Evolutionary conservation across 176 grass and related monocot species (phyloP).

Genomic region (Musa itinerans): DNA sequence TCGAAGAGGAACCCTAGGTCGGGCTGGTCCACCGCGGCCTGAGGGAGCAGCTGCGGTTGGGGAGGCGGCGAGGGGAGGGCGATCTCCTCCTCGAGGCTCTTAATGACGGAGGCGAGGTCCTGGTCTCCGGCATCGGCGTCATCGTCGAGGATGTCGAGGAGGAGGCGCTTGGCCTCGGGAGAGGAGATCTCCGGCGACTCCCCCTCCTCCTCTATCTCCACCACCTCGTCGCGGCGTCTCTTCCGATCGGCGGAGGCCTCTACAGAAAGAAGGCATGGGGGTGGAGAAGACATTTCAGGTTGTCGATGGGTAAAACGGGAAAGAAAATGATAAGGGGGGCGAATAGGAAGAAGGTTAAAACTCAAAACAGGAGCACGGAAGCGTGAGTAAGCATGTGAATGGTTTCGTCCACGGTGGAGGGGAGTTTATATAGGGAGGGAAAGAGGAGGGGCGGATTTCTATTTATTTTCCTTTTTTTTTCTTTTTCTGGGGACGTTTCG

Average conservation of each 20-base stretch:
- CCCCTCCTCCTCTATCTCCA: not conserved
- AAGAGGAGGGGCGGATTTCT: not conserved
- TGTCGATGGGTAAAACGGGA: not conserved
- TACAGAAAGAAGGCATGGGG: not conserved
- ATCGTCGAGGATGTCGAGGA: slow-evolving; percentile 25
- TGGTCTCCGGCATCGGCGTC: slow-evolving; percentile 5
- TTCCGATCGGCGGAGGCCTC: not conserved
- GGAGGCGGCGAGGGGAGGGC: not conserved
- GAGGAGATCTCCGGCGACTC: slow-evolving; percentile 1
- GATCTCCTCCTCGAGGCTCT: slow-evolving; percentile 39
- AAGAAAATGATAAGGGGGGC: not conserved
- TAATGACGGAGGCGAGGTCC: slow-evolving; percentile 36
- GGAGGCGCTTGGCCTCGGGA: slow-evolving; percentile 10
- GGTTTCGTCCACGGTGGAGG: not conserved
- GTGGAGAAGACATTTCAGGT: not conserved
- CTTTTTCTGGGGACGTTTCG: not conserved
- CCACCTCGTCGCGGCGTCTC: not conserved
- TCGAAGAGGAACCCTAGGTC: slow-evolving; percentile 36
- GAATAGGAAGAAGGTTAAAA: no score
- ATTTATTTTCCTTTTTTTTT: not conserved
- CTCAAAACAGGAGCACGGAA: not conserved
- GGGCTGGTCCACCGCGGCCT: not conserved
- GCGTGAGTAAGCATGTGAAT: not conserved
- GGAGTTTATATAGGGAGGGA: not conserved
- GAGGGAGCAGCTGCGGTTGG: not conserved